These are phyloP conservation scores for Tephrocybe rancida DNA, from an alignment of 768 basidiomycete genomes.

Conservation along the genomic window DNA sequence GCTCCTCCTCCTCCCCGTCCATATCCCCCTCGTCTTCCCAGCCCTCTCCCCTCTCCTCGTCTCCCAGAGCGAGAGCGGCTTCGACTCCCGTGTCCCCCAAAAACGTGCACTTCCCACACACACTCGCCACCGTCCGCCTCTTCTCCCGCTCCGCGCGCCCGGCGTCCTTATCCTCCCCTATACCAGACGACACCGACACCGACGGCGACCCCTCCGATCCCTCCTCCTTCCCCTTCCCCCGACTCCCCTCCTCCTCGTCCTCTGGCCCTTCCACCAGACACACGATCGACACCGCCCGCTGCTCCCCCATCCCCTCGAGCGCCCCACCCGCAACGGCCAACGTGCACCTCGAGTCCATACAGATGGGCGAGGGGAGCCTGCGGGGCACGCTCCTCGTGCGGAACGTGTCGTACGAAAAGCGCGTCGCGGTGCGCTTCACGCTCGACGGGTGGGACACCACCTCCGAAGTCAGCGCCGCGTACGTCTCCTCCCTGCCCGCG, in stretches of 20 bases:
- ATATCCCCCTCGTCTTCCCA: slow-evolving; percentile 33
- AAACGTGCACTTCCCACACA: slow-evolving; percentile 87
- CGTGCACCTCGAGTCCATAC: slow-evolving; percentile 36
- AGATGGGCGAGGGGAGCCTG: too few species aligned
- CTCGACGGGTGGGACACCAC: slow-evolving; percentile 95
- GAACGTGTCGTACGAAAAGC: slow-evolving; percentile 87
- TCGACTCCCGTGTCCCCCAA: slow-evolving; percentile 53
- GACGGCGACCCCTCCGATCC: slow-evolving; percentile 34
- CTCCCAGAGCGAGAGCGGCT: too few species aligned
- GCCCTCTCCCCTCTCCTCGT: background rate
- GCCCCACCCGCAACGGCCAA: slow-evolving; percentile 25
- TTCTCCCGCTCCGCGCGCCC: slow-evolving; percentile 73
- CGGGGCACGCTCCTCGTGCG: slow-evolving; percentile 80
- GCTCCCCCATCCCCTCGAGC: slow-evolving; percentile 29
- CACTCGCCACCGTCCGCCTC: slow-evolving; percentile 63
- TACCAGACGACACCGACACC: slow-evolving; percentile 49
- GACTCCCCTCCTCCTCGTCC: slow-evolving; percentile 8
- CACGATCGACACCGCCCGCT: slow-evolving; percentile 21
- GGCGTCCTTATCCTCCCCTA: slow-evolving; percentile 39
- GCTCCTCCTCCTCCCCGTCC: slow-evolving; percentile 46
- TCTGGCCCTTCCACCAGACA: slow-evolving; percentile 5
- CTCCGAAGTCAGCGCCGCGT: slow-evolving; percentile 71
- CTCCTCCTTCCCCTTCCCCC: slow-evolving; percentile 23
- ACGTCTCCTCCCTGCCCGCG: slow-evolving; percentile 42
- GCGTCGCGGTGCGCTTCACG: slow-evolving; percentile 85